A percentile compares a stretch with the other conserved stretches of the same genome.
Evolutionary conservation across 768 basidiomycete species (phyloP).

Genomic region (Kwoniella bestiolae): DNA sequence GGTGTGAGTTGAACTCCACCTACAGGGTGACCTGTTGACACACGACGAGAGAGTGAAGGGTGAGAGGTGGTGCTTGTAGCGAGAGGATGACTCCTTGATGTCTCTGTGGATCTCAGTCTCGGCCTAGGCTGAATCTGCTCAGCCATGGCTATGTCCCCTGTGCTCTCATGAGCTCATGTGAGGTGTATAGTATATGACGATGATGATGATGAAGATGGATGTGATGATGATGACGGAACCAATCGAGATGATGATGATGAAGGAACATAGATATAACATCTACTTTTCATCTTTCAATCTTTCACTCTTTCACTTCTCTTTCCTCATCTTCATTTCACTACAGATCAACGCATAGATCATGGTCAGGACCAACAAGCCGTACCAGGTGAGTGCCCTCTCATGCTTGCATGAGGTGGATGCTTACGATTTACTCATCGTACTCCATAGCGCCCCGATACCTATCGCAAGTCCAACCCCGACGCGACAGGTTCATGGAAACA

Average conservation of each 20-base stretch:
- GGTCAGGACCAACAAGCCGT: conserved; percentile 22
- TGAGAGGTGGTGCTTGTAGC: conserved; percentile 8
- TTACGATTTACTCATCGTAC: background rate
- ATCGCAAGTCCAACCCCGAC: conserved; percentile 37
- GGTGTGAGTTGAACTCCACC: conserved; percentile 6
- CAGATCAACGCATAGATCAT: background rate
- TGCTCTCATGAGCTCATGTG: background rate
- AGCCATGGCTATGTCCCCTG: conserved; percentile 7
- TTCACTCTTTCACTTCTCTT: background rate
- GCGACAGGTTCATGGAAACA: conserved; percentile 51
- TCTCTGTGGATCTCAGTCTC: conserved; percentile 1
- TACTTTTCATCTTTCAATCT: no score
- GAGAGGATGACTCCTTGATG: conserved; percentile 15
- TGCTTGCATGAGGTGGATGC: background rate
- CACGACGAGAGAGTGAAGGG: conserved; percentile 27
- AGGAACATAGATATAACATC: background rate
- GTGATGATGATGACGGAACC: background rate
- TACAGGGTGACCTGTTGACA: background rate
- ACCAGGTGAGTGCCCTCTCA: conserved; percentile 8
- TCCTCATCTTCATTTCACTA: background rate
- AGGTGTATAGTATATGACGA: background rate
- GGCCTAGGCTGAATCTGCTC: conserved; percentile 15
- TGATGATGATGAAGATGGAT: background rate
- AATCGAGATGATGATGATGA: background rate
- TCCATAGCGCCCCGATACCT: conserved; percentile 24